These are phyloP conservation scores for Fusarium gaditjirri DNA, from an alignment of 2,329 filamentous ascomycete genomes.

Conservation along the genomic window DNA sequence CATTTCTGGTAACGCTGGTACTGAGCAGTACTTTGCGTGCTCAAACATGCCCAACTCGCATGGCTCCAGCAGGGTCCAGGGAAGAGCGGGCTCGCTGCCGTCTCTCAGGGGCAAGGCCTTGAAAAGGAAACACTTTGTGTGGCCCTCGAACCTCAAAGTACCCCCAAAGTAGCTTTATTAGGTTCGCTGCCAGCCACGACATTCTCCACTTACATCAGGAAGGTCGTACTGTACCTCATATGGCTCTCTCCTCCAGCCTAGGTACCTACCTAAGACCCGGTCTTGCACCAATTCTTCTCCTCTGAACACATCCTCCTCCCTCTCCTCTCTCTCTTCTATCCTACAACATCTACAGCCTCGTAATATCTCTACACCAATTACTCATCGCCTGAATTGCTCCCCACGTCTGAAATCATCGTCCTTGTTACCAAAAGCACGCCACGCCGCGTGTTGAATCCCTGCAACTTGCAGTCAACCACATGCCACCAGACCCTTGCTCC, in stretches of 20 bases:
- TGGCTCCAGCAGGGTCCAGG: slow-evolving; percentile 31
- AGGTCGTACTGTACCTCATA: slow-evolving; percentile 4
- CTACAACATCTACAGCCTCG: neutral
- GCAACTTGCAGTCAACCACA: slow-evolving; percentile 37
- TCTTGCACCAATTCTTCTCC: slow-evolving; percentile 20
- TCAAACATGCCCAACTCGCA: neutral
- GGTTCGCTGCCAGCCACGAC: slow-evolving; percentile 9
- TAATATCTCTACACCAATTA: neutral
- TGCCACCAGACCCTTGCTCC: slow-evolving; percentile 43
- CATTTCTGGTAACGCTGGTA: neutral
- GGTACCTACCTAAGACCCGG: slow-evolving; percentile 1
- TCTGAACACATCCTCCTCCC: slow-evolving; percentile 13
- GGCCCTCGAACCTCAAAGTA: slow-evolving; percentile 3
- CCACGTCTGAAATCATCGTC: slow-evolving; percentile 21
- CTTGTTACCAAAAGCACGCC: slow-evolving; percentile 39
- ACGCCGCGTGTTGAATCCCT: slow-evolving; percentile 40
- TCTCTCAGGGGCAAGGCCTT: slow-evolving; percentile 26
- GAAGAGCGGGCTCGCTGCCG: slow-evolving; percentile 16
- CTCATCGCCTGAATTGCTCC: slow-evolving; percentile 26
- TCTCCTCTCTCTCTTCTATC: slow-evolving; percentile 7
- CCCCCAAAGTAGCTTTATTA: slow-evolving; percentile 9
- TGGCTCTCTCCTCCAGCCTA: neutral
- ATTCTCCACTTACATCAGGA: slow-evolving; percentile 27
- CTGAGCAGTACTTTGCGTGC: slow-evolving; percentile 5
- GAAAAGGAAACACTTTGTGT: slow-evolving; percentile 23